Conservation (phyloP, 1,284 basidiomycete species). For the Pulveroboletus sp. region DNA sequence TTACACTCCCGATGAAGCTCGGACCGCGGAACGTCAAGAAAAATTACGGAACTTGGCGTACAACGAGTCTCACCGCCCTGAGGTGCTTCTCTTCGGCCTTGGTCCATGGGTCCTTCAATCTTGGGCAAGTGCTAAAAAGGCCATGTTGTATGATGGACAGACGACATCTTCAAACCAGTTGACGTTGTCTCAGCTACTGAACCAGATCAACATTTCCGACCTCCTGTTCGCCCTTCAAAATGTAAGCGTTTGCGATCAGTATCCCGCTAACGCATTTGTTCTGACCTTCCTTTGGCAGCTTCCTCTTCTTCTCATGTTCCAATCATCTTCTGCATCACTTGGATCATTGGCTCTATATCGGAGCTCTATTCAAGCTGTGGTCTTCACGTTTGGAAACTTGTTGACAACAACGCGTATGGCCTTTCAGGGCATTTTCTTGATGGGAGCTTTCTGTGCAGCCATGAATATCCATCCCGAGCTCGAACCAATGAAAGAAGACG, state of each 20-base stretch:
- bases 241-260: constrained; percentile 42
- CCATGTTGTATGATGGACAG: constrained; percentile 57
- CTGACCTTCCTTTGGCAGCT: constrained; percentile 47
- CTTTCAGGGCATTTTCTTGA: constrained; percentile 78
- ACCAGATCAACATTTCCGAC: constrained; percentile 63
- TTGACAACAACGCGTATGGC: constrained; percentile 64
- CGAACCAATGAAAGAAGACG: constrained; percentile 55
- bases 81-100: constrained; percentile 78
- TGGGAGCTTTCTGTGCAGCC: constrained; percentile 79
- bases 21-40: constrained; percentile 67
- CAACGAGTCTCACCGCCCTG: constrained; percentile 68
- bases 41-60: constrained; percentile 70
- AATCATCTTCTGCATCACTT: constrained; percentile 69
- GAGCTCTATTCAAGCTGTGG: constrained; percentile 68
- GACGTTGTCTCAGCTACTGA: constrained; percentile 45
- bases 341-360: constrained; percentile 79
- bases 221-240: constrained; percentile 66
- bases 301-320: constrained; percentile 68
- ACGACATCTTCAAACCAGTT: constrained; percentile 42
- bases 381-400: constrained; percentile 62
- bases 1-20: constrained; percentile 54
- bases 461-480: constrained; percentile 67
- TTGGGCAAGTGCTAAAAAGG: constrained; percentile 66
- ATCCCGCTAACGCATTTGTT: constrained; percentile 9
- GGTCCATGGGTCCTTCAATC: constrained; percentile 77